phyloP scores from a whole-genome alignment of 768 basidiomycete species.

The Mycena indigotica region DNA sequence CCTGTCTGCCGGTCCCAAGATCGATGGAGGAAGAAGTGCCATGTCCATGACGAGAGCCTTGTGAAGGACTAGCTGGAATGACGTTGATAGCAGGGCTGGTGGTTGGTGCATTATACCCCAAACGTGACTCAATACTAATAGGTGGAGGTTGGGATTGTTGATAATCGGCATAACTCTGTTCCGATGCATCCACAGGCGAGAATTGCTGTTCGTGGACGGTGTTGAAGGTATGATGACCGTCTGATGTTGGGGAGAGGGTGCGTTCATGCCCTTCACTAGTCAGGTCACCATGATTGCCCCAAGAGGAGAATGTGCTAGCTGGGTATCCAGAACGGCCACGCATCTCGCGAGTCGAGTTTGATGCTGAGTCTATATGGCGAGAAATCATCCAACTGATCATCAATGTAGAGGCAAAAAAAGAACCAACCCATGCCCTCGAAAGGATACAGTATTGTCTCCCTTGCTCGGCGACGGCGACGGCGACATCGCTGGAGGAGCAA shows the following conservation, averaged over 20 bases:
- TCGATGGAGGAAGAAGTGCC: slow-evolving; percentile 17
- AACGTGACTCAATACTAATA: background rate
- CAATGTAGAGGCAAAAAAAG: background rate
- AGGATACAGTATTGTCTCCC: slow-evolving; percentile 9
- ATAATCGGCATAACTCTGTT: background rate
- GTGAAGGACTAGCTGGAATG: background rate
- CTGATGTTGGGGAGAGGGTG: background rate
- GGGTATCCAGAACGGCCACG: slow-evolving; percentile 14
- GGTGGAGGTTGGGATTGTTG: background rate
- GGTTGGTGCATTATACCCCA: background rate
- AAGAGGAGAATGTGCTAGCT: slow-evolving; percentile 19
- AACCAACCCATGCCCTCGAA: slow-evolving; percentile 9
- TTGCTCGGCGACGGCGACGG: background rate
- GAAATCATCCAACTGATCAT: background rate
- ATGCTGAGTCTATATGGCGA: background rate
- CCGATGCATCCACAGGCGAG: background rate
- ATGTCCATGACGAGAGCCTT: background rate
- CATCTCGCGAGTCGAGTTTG: slow-evolving; percentile 9
- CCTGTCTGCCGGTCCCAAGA: slow-evolving; percentile 8
- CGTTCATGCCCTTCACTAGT: background rate
- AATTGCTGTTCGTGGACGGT: background rate
- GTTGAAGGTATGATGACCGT: background rate
- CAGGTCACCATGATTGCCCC: slow-evolving; percentile 22
- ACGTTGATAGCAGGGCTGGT: background rate
- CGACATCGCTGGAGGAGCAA: slow-evolving; percentile 14